Evolutionary conservation across 345 rosid genomes (phyloP).

Genomic region (Clausena lansium): DNA sequence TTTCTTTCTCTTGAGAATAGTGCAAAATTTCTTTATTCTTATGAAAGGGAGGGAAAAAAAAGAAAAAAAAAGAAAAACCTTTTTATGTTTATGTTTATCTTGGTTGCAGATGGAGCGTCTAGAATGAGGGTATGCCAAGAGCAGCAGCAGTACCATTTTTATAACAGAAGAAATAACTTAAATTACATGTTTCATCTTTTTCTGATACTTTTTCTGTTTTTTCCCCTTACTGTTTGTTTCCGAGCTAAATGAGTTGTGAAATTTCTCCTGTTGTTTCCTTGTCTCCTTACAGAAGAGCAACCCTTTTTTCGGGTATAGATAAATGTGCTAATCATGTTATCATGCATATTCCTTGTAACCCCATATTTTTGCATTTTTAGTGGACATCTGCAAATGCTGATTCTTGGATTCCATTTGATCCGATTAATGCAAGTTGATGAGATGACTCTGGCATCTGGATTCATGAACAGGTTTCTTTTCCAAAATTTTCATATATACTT

Average conservation of each 20-base stretch:
- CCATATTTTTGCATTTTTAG: no score
- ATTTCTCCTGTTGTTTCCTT: not conserved
- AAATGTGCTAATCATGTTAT: not conserved
- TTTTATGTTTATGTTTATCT: not conserved
- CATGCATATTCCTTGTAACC: conserved; percentile 1
- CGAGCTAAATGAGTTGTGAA: conserved; percentile 6
- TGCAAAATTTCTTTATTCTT: not conserved
- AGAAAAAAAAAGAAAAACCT: no score
- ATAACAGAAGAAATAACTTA: not conserved
- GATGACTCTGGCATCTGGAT: not conserved
- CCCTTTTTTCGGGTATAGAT: conserved; percentile 4
- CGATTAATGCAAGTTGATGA: not conserved
- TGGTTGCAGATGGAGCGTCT: conserved; percentile 79
- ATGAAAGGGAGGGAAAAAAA: not conserved
- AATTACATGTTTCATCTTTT: not conserved
- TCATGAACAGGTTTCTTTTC: not conserved
- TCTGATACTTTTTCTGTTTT: not conserved
- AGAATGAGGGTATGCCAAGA: conserved; percentile 43
- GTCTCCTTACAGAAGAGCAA: conserved; percentile 7
- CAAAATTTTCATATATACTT: no score
- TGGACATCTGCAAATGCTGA: not conserved
- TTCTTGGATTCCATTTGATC: not conserved
- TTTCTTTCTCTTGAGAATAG: not conserved
- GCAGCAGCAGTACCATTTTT: conserved; percentile 16
- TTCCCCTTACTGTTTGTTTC: not conserved